Percentiles rank a stretch among this genome's conserved stretches.
Evolutionary conservation across 163 green algal species (phyloP).

Genomic region (Scenedesmus sp.): DNA sequence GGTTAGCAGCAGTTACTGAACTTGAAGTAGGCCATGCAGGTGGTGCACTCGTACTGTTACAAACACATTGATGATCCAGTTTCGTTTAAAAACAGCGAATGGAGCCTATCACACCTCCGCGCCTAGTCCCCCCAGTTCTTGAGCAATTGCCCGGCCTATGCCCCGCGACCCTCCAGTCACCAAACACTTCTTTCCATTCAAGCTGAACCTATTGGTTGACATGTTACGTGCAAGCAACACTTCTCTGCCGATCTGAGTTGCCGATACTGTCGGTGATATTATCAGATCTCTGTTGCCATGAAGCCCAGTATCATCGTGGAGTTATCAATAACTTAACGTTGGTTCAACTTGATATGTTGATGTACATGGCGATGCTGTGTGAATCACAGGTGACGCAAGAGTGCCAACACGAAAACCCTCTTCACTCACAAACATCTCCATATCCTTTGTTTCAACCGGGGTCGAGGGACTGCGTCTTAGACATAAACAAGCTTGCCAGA

Average conservation of each 20-base stretch:
- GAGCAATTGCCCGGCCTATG: conserved; percentile 49
- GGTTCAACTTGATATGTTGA: neutral
- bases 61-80: neutral
- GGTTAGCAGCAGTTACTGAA: neutral
- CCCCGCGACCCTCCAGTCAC: conserved; percentile 52
- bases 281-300: neutral
- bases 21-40: neutral
- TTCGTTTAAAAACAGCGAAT: neutral
- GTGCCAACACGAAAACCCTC: neutral
- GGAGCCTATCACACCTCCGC: conserved; percentile 10
- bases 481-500: neutral
- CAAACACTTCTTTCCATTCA: conserved; percentile 22
- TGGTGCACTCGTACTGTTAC: too few species aligned
- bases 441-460: too few species aligned
- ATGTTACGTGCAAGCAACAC: neutral
- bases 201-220: conserved; percentile 16
- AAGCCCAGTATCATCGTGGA: neutral
- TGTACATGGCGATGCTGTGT: neutral
- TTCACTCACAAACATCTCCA: neutral
- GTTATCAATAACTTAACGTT: neutral
- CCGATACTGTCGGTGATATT: neutral
- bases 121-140: conserved; percentile 46
- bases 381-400: conserved; percentile 2
- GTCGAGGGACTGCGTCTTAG: too few species aligned
- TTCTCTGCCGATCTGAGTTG: neutral